Conservation (phyloP, 2,329 filamentous ascomycete species). For the Cadophora sp. region DNA sequence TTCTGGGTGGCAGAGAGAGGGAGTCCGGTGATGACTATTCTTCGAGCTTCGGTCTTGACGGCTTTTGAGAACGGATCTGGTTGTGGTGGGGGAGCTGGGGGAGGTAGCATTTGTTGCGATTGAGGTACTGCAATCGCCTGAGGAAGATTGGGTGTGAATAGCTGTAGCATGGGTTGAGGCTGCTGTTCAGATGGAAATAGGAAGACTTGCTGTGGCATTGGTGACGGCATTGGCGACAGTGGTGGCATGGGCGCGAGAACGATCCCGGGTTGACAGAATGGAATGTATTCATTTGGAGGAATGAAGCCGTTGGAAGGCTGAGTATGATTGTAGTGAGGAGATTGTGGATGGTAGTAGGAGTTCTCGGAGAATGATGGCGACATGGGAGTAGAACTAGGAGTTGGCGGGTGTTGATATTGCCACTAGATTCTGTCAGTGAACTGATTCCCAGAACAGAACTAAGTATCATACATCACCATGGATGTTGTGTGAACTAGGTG, state of each 20-base stretch:
- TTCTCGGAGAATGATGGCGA: constrained; percentile 8
- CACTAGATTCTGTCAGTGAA: background rate
- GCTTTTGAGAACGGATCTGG: constrained; percentile 1
- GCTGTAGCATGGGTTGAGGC: background rate
- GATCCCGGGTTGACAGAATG: background rate
- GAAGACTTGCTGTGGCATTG: constrained; percentile 16
- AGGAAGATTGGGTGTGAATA: background rate
- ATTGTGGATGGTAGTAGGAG: constrained; percentile 10
- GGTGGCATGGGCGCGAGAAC: constrained; percentile 23
- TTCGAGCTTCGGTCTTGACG: constrained; percentile 33
- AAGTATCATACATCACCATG: background rate
- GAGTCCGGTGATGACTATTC: constrained; percentile 38
- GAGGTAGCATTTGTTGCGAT: background rate
- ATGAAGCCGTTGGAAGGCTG: background rate
- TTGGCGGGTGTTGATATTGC: background rate
- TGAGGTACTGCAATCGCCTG: background rate
- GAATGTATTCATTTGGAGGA: background rate
- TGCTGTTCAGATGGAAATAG: constrained; percentile 1
- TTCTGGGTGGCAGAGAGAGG: constrained; percentile 15
- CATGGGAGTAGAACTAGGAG: background rate
- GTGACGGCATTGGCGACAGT: background rate
- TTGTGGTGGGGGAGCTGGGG: background rate
- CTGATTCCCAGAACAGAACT: background rate
- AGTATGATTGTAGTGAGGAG: background rate
- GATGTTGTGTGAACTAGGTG: background rate